Conservation (phyloP, 2,329 filamentous ascomycete species). For the Penicillium olsonii region DNA sequence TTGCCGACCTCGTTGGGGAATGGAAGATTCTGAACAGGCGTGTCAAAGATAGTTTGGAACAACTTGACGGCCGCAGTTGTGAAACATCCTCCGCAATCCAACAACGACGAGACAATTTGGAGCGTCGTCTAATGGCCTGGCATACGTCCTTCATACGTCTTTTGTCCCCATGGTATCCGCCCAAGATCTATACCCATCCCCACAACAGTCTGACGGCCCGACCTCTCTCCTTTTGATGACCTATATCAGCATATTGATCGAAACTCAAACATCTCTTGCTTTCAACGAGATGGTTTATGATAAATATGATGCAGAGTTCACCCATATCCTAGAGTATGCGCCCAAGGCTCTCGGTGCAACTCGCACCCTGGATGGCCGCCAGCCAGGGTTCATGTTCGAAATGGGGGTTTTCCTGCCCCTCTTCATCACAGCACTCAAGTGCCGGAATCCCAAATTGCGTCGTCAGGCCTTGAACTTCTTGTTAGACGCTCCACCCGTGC, state of each 20-base stretch:
- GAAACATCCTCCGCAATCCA: not conserved
- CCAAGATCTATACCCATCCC: not conserved
- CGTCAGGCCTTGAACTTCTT: slow-evolving; percentile 15
- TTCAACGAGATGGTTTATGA: slow-evolving; percentile 16
- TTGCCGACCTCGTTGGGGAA: slow-evolving; percentile 17
- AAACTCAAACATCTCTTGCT: slow-evolving; percentile 15
- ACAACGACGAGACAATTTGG: slow-evolving; percentile 3
- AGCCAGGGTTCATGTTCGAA: slow-evolving; percentile 21
- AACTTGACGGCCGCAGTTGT: not conserved
- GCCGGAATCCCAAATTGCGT: slow-evolving; percentile 14
- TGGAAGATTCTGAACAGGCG: slow-evolving; percentile 16
- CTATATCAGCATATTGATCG: slow-evolving; percentile 17
- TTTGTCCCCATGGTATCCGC: slow-evolving; percentile 4
- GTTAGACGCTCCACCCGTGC: slow-evolving; percentile 15
- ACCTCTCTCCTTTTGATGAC: slow-evolving; percentile 18
- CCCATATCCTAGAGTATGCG: slow-evolving; percentile 14
- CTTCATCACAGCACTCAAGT: slow-evolving; percentile 22
- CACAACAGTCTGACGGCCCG: not conserved
- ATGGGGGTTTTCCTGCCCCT: slow-evolving; percentile 22
- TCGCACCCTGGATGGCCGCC: slow-evolving; percentile 12
- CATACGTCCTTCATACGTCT: slow-evolving; percentile 3
- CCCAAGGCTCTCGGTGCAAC: slow-evolving; percentile 12
- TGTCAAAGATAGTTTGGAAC: slow-evolving; percentile 10
- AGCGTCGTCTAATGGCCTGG: slow-evolving; percentile 9
- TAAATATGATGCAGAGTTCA: slow-evolving; percentile 14